These are phyloP conservation scores for Casaregolazyma lundiana DNA, from an alignment of 1,139 yeast genomes.

Conservation along the genomic window DNA sequence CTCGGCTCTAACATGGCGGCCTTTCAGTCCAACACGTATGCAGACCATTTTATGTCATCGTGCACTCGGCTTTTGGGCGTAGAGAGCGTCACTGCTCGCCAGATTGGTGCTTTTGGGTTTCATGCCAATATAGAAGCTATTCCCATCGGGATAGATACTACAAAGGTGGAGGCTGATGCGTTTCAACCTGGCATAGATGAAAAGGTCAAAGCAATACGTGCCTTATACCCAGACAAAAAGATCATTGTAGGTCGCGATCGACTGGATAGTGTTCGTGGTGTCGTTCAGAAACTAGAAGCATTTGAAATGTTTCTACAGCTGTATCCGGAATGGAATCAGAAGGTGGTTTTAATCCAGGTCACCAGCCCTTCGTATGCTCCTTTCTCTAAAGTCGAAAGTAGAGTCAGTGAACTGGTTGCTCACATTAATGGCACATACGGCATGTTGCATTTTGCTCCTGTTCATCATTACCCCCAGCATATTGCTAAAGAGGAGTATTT, in stretches of 20 bases:
- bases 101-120: conserved; percentile 72
- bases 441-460: conserved; percentile 71
- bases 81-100: conserved; percentile 46
- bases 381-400: conserved; percentile 52
- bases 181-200: conserved; percentile 42
- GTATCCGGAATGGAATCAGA: conserved; percentile 89
- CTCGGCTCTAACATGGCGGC: conserved; percentile 83
- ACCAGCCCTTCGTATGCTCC: conserved; percentile 70
- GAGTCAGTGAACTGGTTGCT: conserved; percentile 56
- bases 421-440: conserved; percentile 81
- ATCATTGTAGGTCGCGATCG: conserved; percentile 95
- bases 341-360: conserved; percentile 87
- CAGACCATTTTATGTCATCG: conserved; percentile 85
- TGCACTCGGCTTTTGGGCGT: conserved; percentile 48
- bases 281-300: conserved; percentile 92
- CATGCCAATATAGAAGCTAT: conserved; percentile 66
- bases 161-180: conserved; percentile 46
- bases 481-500: conserved; percentile 84
- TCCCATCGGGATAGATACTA: conserved; percentile 84
- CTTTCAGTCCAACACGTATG: conserved; percentile 81
- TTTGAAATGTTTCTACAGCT: conserved; percentile 81
- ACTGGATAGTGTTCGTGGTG: conserved; percentile 91
- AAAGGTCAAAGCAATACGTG: conserved; percentile 48
- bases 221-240: conserved; percentile 67
- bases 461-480: conserved; percentile 87